Conservation (phyloP, 371 early-diverging fungal species). For the Haplosporangium sp. region DNA sequence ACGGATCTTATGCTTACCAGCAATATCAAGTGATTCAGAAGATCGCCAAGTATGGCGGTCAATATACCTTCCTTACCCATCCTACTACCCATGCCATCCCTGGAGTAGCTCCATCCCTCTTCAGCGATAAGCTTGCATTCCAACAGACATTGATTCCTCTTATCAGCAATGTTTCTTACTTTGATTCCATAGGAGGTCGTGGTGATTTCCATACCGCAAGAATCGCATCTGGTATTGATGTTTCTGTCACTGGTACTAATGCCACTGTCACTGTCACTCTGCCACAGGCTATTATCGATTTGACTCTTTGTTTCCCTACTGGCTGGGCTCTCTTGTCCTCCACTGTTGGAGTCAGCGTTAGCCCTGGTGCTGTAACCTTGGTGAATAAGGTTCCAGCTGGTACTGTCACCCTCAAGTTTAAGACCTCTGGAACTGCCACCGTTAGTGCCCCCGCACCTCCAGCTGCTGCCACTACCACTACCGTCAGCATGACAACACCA, state of each 20-base stretch:
- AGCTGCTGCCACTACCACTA: too few relatives aligned
- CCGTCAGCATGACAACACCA: neutral
- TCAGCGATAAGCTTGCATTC: neutral
- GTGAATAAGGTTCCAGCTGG: neutral
- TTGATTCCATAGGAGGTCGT: neutral
- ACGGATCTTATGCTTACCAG: neutral
- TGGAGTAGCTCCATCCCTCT: neutral
- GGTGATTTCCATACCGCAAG: neutral
- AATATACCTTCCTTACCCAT: slow-evolving; percentile 3
- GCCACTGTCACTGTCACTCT: slow-evolving; percentile 1
- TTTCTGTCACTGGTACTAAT: neutral
- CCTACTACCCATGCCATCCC: neutral
- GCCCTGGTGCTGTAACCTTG: neutral
- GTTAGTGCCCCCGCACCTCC: too few relatives aligned
- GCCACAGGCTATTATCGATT: neutral
- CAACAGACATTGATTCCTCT: neutral
- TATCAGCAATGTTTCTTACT: neutral
- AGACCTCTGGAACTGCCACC: slow-evolving; percentile 1
- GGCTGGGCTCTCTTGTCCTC: neutral
- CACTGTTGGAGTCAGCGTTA: neutral
- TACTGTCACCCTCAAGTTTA: neutral
- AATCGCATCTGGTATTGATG: neutral
- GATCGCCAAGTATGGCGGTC: neutral
- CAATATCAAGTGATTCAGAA: neutral
- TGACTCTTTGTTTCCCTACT: slow-evolving; percentile 1